A percentile compares a stretch with the other conserved stretches of the same genome.
Evolutionary conservation across 129 eudicot species (phyloP).

Genomic region (Tanacetum coccineum): DNA sequence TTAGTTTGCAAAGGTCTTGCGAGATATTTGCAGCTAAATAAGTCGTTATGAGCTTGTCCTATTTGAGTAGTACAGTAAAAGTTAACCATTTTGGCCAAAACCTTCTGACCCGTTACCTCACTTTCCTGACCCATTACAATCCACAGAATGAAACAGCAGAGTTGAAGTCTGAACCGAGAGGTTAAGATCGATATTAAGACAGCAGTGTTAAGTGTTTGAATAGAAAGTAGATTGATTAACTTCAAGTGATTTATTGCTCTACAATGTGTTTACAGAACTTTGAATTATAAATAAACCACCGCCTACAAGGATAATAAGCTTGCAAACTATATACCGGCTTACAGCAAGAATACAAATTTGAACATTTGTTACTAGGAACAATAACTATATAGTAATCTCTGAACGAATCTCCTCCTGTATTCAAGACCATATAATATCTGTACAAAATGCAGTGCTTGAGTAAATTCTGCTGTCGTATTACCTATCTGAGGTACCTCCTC

Average conservation of each 20-base stretch:
- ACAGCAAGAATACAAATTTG: slow-evolving; percentile 34
- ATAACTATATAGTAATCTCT: too few relatives aligned
- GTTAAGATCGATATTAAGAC: neutral
- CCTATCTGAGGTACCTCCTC: too few relatives aligned
- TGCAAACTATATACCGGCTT: slow-evolving; percentile 3
- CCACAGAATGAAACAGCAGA: too few relatives aligned
- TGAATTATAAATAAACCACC: too few relatives aligned
- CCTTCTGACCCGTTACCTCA: slow-evolving; percentile 24
- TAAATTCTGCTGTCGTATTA: too few relatives aligned
- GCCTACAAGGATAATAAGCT: too few relatives aligned
- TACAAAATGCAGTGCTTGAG: neutral
- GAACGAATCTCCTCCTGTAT: neutral
- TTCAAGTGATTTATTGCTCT: slow-evolving; percentile 31
- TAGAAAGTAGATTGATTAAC: neutral
- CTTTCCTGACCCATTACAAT: too few relatives aligned
- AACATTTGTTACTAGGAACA: slow-evolving; percentile 8
- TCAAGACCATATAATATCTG: slow-evolving; percentile 33
- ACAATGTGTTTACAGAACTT: slow-evolving; percentile 29
- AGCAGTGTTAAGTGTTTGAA: neutral
- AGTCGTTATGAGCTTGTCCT: neutral
- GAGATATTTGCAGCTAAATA: too few relatives aligned
- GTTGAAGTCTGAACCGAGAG: too few relatives aligned
- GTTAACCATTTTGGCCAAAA: slow-evolving; percentile 91
- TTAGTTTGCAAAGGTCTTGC: neutral
- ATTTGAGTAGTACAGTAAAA: slow-evolving; percentile 28